Evolutionary conservation across 768 basidiomycete species (phyloP), one percentile per base, ranked within the genome.

Genomic region (Boletellus ananiceps): DNA sequence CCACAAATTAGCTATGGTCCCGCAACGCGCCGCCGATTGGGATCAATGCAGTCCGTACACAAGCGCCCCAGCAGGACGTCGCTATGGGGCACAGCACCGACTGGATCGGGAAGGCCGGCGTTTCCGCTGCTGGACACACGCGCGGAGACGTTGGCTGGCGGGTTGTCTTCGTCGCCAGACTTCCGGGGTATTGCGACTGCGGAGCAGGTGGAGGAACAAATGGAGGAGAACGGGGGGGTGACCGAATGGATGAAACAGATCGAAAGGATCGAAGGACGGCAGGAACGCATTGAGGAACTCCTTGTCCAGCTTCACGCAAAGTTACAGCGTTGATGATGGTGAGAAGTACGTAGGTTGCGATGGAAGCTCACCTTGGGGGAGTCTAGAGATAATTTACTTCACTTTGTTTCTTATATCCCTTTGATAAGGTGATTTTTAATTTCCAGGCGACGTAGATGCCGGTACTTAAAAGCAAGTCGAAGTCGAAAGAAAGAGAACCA

Each of bases 261-360:
- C 47, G 67, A 68, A 11, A 48, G 54, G 29, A 71, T 80, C 23
- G 78, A 80, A 50, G 63, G 62, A 50, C 57, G 67, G 44, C 79
- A 81, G 59, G 59, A 70, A 51, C 66, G 78, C 46, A 79, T 80
- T 33, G 78, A 80, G 57, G 69, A 71, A 1, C 46, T 81, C 44
- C 66, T 81, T 36, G 40, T 70, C 19, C 65, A 69, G 40, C 58
- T 74, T 37, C 54, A 55, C 12, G 51, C 51, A 1, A 54, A 31
- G 25, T 18, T 65, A 27, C 57, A 50, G 35, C 50, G 40, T 16
- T 51, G 47, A 49, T 6, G 16, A 2, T 32, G 32, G 21, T 2
- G 16, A 2, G 27, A 7, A 19, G 5, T 2, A 25, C 23, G 23
- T 25, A 25, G 23, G 23, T 5, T 25, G 23, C 23, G 6, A 44